Evolutionary conservation across 2,329 filamentous ascomycete species (phyloP).

Genomic region (Colletotrichum musicola): DNA sequence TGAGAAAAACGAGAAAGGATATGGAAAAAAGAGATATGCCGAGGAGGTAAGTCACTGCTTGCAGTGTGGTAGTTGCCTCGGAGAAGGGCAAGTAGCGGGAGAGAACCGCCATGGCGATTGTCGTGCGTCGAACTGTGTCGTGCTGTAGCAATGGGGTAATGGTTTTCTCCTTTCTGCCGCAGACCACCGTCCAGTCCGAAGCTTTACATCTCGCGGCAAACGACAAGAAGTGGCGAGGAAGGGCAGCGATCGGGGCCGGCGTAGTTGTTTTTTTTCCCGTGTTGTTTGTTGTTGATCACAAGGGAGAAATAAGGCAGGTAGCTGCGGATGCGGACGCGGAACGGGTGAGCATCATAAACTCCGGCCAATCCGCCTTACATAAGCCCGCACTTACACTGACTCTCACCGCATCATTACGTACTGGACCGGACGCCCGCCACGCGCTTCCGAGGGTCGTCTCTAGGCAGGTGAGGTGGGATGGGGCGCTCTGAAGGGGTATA

Average conservation of each 20-base stretch:
- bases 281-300: conserved; percentile 37
- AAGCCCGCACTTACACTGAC: conserved; percentile 14
- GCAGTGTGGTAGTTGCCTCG: conserved; percentile 68
- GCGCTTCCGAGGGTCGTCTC: background rate
- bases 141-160: conserved; percentile 20
- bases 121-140: conserved; percentile 10
- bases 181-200: conserved; percentile 25
- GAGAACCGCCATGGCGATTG: conserved; percentile 46
- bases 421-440: conserved; percentile 19
- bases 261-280: background rate
- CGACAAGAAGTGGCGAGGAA: background rate
- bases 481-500: background rate
- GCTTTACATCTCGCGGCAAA: conserved; percentile 34
- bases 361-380: conserved; percentile 30
- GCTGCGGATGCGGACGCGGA: conserved; percentile 30
- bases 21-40: conserved; percentile 89
- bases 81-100: conserved; percentile 69
- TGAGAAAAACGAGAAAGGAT: conserved; percentile 90
- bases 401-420: conserved; percentile 23
- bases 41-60: conserved; percentile 81
- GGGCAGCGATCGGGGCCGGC: background rate
- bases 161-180: conserved; percentile 31
- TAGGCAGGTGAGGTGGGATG: background rate
- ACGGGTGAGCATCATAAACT: conserved; percentile 32
- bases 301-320: conserved; percentile 27